Evolutionary conservation across 2,329 filamentous ascomycete species (phyloP), one percentile per base, ranked within the genome.

Genomic region (Beauveria rudraprayagi): DNA sequence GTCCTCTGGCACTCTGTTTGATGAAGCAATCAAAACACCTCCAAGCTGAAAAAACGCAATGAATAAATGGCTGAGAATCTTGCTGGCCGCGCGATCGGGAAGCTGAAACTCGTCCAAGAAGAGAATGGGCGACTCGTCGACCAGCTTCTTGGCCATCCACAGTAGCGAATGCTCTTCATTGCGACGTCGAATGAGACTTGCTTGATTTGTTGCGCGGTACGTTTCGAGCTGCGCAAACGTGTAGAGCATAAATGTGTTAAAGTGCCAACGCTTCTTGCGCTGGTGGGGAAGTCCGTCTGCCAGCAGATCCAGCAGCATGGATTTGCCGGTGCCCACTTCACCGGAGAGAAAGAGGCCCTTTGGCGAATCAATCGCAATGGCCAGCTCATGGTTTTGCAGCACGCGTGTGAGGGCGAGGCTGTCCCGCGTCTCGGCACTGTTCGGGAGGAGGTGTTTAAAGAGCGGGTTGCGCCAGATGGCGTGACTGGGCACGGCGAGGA

Each of bases 21-120:
- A 91, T 0, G 89, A 92, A 1, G 89, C 90, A 43, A 94, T 80
- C 17, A 94, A 76, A 0, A 94, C 90, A 8, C 90, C 90, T 0
- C 90, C 90, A 3, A 93, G 79, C 64, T 92, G 89, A 69, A 93
- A 93, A 74, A 93, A 93, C 1, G 83, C 81, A 7, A 89, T 90
- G 70, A 94, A 87, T 2, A 94, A 78, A 67, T 89, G 89, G 63
- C 87, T 90, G 63, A 94, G 76, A 52, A 93, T 90, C 72, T 92
- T 93, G 67, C 85, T 89, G 2, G 89, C 83, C 2, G 87, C 88
- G 65, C 88, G 81, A 71, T 93, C 90, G 0, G 90, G 90, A 43
- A 94, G 80, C 69, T 94, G 90, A 64, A 94, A 93, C 70, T 94
- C 90, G 66, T 93, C 90, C 2, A 93, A 74, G 67, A 94, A 94